A percentile compares a stretch with the other conserved stretches of the same genome.
phyloP scores from a whole-genome alignment of 176 grass and related monocot species.

The Calamus simplicifolius region DNA sequence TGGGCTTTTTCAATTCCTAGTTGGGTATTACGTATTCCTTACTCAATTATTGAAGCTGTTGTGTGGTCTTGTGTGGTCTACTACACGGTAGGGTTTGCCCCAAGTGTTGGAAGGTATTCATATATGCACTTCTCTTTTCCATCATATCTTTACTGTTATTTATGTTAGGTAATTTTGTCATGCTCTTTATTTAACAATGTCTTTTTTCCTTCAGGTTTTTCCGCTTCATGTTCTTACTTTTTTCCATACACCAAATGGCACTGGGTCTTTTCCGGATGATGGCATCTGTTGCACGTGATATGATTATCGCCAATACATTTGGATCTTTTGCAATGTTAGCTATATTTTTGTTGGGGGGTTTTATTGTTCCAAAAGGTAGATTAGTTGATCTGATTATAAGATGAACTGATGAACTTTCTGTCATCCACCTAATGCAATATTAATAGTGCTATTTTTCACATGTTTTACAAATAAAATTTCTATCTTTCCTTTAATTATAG shows the following conservation, averaged over 20 bases:
- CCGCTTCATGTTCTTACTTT: constrained; percentile 53
- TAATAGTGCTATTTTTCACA: too few species aligned
- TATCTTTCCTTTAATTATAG: not conserved
- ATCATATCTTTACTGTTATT: too few species aligned
- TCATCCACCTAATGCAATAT: not conserved
- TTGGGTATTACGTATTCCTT: constrained; percentile 59
- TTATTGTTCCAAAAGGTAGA: constrained; percentile 64
- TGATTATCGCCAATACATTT: constrained; percentile 58
- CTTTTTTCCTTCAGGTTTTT: constrained; percentile 37
- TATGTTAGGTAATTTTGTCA: too few species aligned
- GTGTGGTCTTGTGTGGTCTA: constrained; percentile 72
- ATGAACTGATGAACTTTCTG: not conserved
- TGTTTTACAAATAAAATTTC: too few species aligned
- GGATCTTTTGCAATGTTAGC: constrained; percentile 43
- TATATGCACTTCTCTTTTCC: not conserved
- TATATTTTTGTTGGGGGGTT: constrained; percentile 62
- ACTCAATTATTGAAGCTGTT: constrained; percentile 54
- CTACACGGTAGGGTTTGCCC: constrained; percentile 65
- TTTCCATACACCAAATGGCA: constrained; percentile 76
- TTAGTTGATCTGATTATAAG: too few species aligned
- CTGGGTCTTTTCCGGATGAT: constrained; percentile 69
- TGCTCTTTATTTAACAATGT: not conserved
- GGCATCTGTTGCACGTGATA: constrained; percentile 56
- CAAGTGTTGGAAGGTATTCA: constrained; percentile 39
- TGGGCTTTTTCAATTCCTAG: constrained; percentile 71